phyloP scores from a whole-genome alignment of 768 basidiomycete genomes.

The Cyclocybe cylindracea region DNA sequence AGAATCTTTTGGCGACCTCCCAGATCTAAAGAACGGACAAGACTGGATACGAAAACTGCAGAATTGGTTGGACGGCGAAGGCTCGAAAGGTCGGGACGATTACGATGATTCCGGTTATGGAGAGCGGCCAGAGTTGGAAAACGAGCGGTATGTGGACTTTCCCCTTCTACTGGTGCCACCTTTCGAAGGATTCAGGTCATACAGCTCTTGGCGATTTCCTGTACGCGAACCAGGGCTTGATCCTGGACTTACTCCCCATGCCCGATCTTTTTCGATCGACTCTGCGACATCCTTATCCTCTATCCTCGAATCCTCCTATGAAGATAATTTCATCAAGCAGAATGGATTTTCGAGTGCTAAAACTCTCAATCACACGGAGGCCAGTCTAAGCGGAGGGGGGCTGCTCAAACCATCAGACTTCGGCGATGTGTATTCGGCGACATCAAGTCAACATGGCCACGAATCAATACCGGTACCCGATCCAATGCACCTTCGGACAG shows the following conservation, averaged over 20 bases:
- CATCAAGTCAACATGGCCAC: constrained; percentile 5
- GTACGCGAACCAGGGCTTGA: constrained; percentile 34
- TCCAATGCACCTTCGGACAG: constrained; percentile 54
- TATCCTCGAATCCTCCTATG: constrained; percentile 37
- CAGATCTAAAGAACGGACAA: constrained; percentile 55
- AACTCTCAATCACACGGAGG: constrained; percentile 21
- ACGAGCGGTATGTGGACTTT: constrained; percentile 31
- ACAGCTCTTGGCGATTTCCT: constrained; percentile 46
- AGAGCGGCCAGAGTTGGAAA: constrained; percentile 47
- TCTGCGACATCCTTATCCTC: constrained; percentile 57
- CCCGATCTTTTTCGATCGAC: constrained; percentile 62
- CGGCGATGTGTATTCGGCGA: constrained; percentile 5
- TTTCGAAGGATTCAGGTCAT: constrained; percentile 11
- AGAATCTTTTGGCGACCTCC: constrained; percentile 39
- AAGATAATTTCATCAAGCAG: constrained; percentile 12
- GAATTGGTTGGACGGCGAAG: constrained; percentile 70
- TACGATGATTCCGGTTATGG: constrained; percentile 53
- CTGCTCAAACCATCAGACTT: constrained; percentile 2
- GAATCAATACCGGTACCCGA: constrained; percentile 16
- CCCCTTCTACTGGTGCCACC: constrained; percentile 15
- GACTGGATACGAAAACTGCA: constrained; percentile 75
- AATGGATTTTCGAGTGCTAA: not conserved
- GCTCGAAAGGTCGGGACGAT: constrained; percentile 28
- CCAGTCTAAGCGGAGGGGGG: not conserved
- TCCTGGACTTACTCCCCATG: constrained; percentile 47